Base-by-base conservation (phyloP, 306 rosid species). In the Gastrolobium villosum region DNA sequence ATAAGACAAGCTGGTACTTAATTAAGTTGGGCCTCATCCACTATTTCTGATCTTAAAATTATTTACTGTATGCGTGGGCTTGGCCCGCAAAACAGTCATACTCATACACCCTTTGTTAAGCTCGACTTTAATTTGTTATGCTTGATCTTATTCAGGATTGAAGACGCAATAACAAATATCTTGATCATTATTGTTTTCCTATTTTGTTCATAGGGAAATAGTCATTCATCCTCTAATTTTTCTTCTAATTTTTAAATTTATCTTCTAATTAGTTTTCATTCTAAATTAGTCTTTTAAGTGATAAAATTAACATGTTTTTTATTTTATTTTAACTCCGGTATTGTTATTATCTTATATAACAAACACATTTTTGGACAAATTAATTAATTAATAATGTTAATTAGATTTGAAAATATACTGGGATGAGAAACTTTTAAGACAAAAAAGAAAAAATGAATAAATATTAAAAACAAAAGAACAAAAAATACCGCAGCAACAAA, bases 21-120 rank as follows among this genome's bases (percentile, higher is more conserved):
- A 9, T 31, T 57, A 57, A 57, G 7, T 57, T 57, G 66, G 44
- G 66, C 28, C 66, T 35, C 28, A 34, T 34, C 44, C 66, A 60
- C 44, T 4, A 14, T 28, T 50, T 49, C 8, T 2, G 55, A 5
- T 5, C 8, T 3, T 10, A 10, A 10, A 45, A 20, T 20, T 1
- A 2, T 45, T 45, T 10, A 14, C 1, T 10, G n/a, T 4, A 40
- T 62, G 6, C 5, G 66, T 35, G 66, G 66, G 31, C 31, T 62
- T 1, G 13, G 68, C 31, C 68, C 1, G n/a, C 4, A 35, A 5
- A 60, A 13, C 30, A 11, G 34, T 0, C 11, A 44, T 44, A 20
- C 13, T 44, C 26, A 20, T 20, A 20, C 26, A 44, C 1, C 11
- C 13, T 7, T 44, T 44, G 1, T 5, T n/a, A 49, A 49, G 7